These are phyloP conservation scores for Solanum hybrid DNA, from an alignment of 305 asterid species.

Conservation along the genomic window DNA sequence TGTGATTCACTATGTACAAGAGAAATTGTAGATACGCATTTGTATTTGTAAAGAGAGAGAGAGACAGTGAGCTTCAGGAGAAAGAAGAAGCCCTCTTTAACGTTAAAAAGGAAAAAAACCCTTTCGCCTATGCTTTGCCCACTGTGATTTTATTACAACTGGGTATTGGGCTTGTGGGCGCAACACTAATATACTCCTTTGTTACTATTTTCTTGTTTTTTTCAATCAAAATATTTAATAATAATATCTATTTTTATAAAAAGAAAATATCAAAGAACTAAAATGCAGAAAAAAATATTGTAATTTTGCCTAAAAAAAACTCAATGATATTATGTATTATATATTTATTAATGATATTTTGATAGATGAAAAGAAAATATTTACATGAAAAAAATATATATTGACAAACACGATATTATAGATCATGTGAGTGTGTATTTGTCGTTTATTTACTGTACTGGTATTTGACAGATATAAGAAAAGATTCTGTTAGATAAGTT, in stretches of 20 bases:
- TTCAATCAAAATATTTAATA: background rate
- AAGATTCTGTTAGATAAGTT: background rate
- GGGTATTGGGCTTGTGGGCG: background rate
- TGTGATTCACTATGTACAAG: background rate
- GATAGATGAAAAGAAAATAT: background rate
- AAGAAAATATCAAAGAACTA: background rate
- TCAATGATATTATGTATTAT: background rate
- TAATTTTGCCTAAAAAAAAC: background rate
- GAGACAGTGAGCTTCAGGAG: background rate
- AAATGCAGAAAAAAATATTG: background rate
- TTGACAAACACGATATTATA: accelerated
- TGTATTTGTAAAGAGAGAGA: background rate
- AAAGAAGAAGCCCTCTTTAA: background rate
- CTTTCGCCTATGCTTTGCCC: background rate
- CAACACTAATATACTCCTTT: background rate
- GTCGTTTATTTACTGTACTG: background rate
- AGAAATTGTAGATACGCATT: background rate
- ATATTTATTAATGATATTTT: background rate
- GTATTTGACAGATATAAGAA: background rate
- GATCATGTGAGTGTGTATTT: background rate
- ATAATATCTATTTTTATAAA: background rate
- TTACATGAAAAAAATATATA: background rate
- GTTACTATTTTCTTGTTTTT: background rate
- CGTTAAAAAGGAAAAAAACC: background rate
- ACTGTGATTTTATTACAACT: background rate